Base-by-base conservation (phyloP, 495 filamentous ascomycete genomes). In the Talaromyces liani region DNA sequence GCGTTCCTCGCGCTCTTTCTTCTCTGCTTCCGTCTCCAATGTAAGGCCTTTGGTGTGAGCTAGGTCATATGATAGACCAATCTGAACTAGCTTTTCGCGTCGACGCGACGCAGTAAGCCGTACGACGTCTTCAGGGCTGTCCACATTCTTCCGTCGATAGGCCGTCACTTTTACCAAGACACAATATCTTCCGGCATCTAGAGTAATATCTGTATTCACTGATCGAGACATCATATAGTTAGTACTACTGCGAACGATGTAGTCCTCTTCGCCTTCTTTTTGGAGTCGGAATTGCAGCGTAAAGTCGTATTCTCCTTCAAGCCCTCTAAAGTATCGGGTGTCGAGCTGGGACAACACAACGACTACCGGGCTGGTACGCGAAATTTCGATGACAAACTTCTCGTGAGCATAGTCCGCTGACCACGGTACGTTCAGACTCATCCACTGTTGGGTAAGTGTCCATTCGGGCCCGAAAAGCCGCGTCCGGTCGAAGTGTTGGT, bases 331-430 rank as follows among this genome's bases (percentile, higher is more conserved):
- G 69, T 97, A 98, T 6, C 93, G 85, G 31, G 85, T 80, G 70
- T 98, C 93, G 22, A 96, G 85, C 79, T 96, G 91, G 3, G 85
- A 88, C 20, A 97, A 81, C 8, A 91, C 88, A 41, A 97, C 83
- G 29, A 97, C 90, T 1, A 91, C 84, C 0, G 88, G 86, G 0
- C 89, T 85, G 1, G 79, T 73, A 65, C 88, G 84, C 9, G 79
- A 80, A 1, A 97, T 78, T 4, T 81, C 84, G 60, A 96, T 81
- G 60, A 81, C 75, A 71, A 95, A 97, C 63, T 91, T 91, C 22
- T 90, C 93, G 66, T 88, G 83, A 65, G 92, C 87, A 68, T 95
- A 97, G 64, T 93, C 90, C 3, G 87, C 82, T 20, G 85, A 88
- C 91, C 92, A 97, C 1, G 93, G 90, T 5, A 96, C 88, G 45